Conservation (phyloP, 163 green algal genomes). For the Prototheca cutis region DNA sequence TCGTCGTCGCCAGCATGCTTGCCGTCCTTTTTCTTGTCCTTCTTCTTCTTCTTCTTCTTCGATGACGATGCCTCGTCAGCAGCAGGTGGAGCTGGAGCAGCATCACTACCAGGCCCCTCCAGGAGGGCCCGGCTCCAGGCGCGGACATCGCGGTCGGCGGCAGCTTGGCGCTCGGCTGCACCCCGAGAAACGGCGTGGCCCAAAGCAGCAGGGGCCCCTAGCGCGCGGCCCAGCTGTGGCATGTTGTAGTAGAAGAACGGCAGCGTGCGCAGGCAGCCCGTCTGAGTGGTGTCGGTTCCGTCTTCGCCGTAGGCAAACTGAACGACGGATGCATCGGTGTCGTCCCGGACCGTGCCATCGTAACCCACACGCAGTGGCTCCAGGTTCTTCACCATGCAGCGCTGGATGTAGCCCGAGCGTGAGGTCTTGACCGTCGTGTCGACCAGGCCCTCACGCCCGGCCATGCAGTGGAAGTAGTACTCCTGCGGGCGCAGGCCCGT, state of each 20-base stretch:
- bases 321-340: slow-evolving; percentile 64
- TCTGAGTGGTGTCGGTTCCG: slow-evolving; percentile 69
- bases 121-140: slow-evolving; percentile 10
- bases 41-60: not conserved
- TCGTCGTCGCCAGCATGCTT: slow-evolving; percentile 3
- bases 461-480: slow-evolving; percentile 99
- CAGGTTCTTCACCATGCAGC: slow-evolving; percentile 86
- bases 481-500: slow-evolving; percentile 80
- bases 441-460: slow-evolving; percentile 88
- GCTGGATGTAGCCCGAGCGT: slow-evolving; percentile 70
- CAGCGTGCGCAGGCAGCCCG: slow-evolving; percentile 41
- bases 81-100: not conserved
- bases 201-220: not conserved
- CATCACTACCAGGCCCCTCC: not conserved
- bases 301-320: slow-evolving; percentile 93
- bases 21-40: not conserved
- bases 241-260: slow-evolving; percentile 51
- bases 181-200: no score
- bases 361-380: slow-evolving; percentile 84
- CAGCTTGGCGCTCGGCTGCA: no score
- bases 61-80: not conserved
- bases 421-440: slow-evolving; percentile 96
- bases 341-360: slow-evolving; percentile 85
- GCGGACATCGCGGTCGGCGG: not conserved
- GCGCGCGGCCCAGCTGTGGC: slow-evolving; percentile 12